phyloP scores from a whole-genome alignment of 257 asterid genomes.

The Salvia miltiorrhiza region DNA sequence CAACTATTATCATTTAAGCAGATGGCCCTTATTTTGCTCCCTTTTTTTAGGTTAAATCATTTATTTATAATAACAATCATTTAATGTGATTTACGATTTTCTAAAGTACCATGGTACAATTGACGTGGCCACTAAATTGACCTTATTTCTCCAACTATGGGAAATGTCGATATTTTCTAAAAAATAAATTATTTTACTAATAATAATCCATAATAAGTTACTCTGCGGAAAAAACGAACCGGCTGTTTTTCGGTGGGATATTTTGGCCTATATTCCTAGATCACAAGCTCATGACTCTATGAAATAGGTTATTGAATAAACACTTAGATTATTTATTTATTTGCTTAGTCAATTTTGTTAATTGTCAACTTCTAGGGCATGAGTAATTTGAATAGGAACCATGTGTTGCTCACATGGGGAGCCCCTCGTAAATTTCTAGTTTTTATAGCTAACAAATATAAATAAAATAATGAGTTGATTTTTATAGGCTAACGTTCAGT shows the following conservation, averaged over 20 bases:
- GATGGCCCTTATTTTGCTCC: background rate
- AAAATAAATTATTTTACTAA: background rate
- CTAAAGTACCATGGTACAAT: background rate
- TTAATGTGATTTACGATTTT: background rate
- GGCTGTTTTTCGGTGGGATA: too few species aligned
- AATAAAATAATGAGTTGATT: background rate
- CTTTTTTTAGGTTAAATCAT: background rate
- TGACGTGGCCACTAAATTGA: background rate
- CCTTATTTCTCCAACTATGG: background rate
- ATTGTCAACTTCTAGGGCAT: background rate
- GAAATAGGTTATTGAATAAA: too few species aligned
- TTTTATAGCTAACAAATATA: background rate
- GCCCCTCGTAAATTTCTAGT: background rate
- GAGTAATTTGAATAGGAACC: background rate
- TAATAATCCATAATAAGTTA: too few species aligned
- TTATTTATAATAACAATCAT: background rate
- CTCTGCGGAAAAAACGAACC: too few species aligned
- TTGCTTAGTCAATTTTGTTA: background rate
- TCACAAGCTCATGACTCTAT: too few species aligned
- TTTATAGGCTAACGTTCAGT: background rate
- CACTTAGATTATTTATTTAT: background rate
- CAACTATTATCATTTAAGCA: background rate
- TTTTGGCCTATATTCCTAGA: too few species aligned
- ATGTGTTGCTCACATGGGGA: conserved; percentile 9
- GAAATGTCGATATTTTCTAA: background rate